phyloP scores from a whole-genome alignment of 1,284 basidiomycete species.

The Malassezia japonica region DNA sequence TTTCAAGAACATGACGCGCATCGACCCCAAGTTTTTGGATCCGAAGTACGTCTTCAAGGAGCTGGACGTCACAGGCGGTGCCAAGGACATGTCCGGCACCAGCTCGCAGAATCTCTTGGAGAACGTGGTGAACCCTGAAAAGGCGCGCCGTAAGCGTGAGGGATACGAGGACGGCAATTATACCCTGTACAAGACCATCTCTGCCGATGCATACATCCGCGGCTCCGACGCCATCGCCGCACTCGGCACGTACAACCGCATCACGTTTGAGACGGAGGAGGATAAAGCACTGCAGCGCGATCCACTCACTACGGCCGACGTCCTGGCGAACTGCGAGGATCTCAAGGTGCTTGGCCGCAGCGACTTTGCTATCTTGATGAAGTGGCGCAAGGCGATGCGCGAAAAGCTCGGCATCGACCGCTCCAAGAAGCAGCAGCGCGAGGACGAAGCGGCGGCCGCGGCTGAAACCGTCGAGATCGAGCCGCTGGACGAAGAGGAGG shows the following conservation, averaged over 20 bases:
- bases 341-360: constrained; percentile 94
- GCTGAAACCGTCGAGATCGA: constrained; percentile 57
- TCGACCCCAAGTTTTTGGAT: constrained; percentile 97
- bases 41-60: constrained; percentile 98
- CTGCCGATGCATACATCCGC: constrained; percentile 67
- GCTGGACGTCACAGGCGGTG: constrained; percentile 49
- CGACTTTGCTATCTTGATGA: constrained; percentile 86
- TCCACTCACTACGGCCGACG: constrained; percentile 57
- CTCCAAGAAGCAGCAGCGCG: constrained; percentile 20
- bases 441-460: constrained; percentile 25
- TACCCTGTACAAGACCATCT: constrained; percentile 69
- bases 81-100: constrained; percentile 17
- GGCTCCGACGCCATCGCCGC: constrained; percentile 56
- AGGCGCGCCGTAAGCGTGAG: constrained; percentile 82
- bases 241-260: constrained; percentile 73
- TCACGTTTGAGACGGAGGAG: constrained; percentile 61
- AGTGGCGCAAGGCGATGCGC: constrained; percentile 65
- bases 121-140: constrained; percentile 95
- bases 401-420: constrained; percentile 55
- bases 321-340: constrained; percentile 75
- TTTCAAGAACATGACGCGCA: constrained; percentile 85
- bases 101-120: constrained; percentile 43
- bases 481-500: constrained; percentile 52
- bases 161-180: constrained; percentile 95
- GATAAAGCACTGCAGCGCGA: constrained; percentile 65